Evolutionary conservation across 1,139 yeast species (phyloP).

Genomic region (Yamadazyma songkhlaensis): DNA sequence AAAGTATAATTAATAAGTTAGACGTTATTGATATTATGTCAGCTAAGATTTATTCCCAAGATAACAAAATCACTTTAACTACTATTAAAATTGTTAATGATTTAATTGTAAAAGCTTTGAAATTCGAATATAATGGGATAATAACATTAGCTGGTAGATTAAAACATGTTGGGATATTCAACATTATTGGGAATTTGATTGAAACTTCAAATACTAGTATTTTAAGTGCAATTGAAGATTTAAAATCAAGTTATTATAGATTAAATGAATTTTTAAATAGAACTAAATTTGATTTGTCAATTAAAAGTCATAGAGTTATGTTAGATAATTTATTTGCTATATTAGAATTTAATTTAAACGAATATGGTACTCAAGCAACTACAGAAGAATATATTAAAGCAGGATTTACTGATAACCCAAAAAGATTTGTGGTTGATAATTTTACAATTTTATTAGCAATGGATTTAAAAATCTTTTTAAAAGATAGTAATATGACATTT

Average conservation of each 20-base stretch:
- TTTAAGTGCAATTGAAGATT: constrained; percentile 29
- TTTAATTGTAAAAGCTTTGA: constrained; percentile 41
- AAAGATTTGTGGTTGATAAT: constrained; percentile 39
- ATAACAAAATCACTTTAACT: constrained; percentile 42
- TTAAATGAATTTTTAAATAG: constrained; percentile 37
- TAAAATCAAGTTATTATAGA: constrained; percentile 36
- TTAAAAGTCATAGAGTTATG: constrained; percentile 42
- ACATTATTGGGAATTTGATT: constrained; percentile 37
- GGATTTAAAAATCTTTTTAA: constrained; percentile 51
- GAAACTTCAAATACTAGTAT: constrained; percentile 39
- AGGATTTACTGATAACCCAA: constrained; percentile 47
- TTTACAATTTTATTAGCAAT: constrained; percentile 43
- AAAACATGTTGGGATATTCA: constrained; percentile 44
- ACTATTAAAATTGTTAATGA: constrained; percentile 48
- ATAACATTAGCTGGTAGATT: constrained; percentile 44
- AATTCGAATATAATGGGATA: constrained; percentile 37
- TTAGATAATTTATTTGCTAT: constrained; percentile 39
- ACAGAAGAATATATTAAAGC: constrained; percentile 45
- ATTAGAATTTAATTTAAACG: constrained; percentile 43
- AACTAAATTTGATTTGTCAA: constrained; percentile 38
- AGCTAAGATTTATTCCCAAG: constrained; percentile 40
- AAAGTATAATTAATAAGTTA: constrained; percentile 40
- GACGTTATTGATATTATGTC: constrained; percentile 44
- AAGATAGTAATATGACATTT: constrained; percentile 55
- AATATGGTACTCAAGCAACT: constrained; percentile 45